Percentiles rank a stretch among this genome's conserved stretches.
These are phyloP conservation scores for Tolypocladium ovalisporum DNA, from an alignment of 2,329 filamentous ascomycete species.

Conservation along the genomic window DNA sequence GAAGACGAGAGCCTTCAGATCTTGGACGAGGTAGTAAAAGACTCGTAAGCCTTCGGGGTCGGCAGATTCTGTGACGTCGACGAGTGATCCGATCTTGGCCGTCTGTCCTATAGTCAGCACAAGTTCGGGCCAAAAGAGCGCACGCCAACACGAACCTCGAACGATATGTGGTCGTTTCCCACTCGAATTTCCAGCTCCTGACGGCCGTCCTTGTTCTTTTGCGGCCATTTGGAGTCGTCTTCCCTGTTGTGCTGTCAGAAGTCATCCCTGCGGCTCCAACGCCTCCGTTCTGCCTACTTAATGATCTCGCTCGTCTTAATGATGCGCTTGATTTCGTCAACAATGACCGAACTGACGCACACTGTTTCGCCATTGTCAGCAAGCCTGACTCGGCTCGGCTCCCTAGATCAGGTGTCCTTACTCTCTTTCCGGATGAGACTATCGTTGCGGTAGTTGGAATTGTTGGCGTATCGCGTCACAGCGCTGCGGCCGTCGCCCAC, in stretches of 20 bases:
- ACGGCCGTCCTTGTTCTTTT: slow-evolving; percentile 97
- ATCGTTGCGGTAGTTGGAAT: slow-evolving; percentile 98
- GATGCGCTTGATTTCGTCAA: slow-evolving; percentile 93
- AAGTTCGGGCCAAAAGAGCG: neutral
- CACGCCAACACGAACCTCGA: slow-evolving; percentile 59
- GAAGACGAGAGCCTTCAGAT: slow-evolving; percentile 92
- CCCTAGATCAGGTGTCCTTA: slow-evolving; percentile 33
- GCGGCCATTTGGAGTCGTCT: slow-evolving; percentile 96
- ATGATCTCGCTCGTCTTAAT: slow-evolving; percentile 96
- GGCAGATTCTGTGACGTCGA: slow-evolving; percentile 91
- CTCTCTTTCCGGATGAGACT: slow-evolving; percentile 99
- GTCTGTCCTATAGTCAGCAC: slow-evolving; percentile 45
- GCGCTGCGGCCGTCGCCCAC: slow-evolving; percentile 89
- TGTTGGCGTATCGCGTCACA: slow-evolving; percentile 94
- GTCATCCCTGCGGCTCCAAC: neutral
- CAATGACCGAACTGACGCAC: slow-evolving; percentile 85
- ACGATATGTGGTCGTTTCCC: slow-evolving; percentile 93
- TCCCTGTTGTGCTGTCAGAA: slow-evolving; percentile 46
- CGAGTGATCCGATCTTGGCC: slow-evolving; percentile 92
- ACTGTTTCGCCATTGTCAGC: slow-evolving; percentile 42
- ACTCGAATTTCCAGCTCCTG: slow-evolving; percentile 93
- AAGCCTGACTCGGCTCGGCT: neutral
- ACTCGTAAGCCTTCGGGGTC: slow-evolving; percentile 93
- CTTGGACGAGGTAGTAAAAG: slow-evolving; percentile 97
- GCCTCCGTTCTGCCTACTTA: slow-evolving; percentile 51